These are phyloP conservation scores for Herpetomonas tarakana DNA, from an alignment of 208 protist species.

Conservation along the genomic window DNA sequence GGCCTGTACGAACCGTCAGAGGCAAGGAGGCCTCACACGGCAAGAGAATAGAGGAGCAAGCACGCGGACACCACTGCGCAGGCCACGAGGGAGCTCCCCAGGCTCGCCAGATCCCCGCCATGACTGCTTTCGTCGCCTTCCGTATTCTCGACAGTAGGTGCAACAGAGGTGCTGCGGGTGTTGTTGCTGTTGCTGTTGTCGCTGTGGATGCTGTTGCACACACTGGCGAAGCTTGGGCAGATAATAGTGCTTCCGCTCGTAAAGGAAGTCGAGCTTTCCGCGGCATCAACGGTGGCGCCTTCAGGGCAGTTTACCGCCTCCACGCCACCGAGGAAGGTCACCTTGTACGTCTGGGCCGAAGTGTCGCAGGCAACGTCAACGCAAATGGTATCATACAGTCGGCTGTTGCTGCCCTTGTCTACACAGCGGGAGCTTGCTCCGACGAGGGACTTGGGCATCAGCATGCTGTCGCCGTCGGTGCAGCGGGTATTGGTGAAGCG, in stretches of 20 bases:
- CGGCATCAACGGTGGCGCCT: background rate
- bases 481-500: background rate
- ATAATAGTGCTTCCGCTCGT: background rate
- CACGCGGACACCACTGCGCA: too few species aligned
- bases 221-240: background rate
- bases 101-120: too few species aligned
- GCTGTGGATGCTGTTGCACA: background rate
- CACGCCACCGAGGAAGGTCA: constrained; percentile 2
- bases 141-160: too few species aligned
- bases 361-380: constrained; percentile 7
- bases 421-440: constrained; percentile 4
- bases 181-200: too few species aligned
- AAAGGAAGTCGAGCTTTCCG: background rate
- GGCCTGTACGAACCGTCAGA: too few species aligned
- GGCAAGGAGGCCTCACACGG: too few species aligned
- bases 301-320: constrained; percentile 4
- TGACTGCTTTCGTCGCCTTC: too few species aligned
- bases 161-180: too few species aligned
- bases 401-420: constrained; percentile 1
- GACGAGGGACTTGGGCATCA: constrained; percentile 1
- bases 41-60: too few species aligned
- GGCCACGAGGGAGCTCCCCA: too few species aligned
- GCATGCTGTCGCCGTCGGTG: constrained; percentile 2
- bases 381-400: constrained; percentile 3
- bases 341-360: constrained; percentile 1